Percentiles rank a stretch among this genome's conserved stretches.
Evolutionary conservation across 805 yeast species (phyloP).

Genomic region (Wickerhamiella australiensis): DNA sequence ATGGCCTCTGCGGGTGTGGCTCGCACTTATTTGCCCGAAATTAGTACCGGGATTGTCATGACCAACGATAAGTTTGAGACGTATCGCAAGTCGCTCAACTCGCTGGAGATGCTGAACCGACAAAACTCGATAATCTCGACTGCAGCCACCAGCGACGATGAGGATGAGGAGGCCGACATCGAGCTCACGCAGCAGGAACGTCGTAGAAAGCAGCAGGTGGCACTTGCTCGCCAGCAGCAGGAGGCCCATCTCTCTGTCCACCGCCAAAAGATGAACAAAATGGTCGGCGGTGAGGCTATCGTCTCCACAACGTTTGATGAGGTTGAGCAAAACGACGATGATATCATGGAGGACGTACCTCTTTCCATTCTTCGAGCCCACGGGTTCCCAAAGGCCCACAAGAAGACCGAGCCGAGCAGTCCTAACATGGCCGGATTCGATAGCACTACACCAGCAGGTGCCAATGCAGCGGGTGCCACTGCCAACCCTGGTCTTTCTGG

Average conservation of each 20-base stretch:
- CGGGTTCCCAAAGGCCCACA: conserved; percentile 25
- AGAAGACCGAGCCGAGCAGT: neutral
- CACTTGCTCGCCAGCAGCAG: conserved; percentile 27
- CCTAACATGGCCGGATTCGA: conserved; percentile 5
- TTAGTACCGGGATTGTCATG: conserved; percentile 20
- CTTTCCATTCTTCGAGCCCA: conserved; percentile 32
- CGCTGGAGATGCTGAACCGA: conserved; percentile 16
- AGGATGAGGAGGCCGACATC: conserved; percentile 34
- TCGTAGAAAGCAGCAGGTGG: conserved; percentile 18
- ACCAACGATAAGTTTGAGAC: conserved; percentile 21
- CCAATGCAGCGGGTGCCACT: neutral
- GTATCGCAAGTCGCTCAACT: conserved; percentile 20
- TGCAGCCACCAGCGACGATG: conserved; percentile 23
- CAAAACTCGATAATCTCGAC: conserved; percentile 13
- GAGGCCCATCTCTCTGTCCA: conserved; percentile 32
- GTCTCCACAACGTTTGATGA: conserved; percentile 11
- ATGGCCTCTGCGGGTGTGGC: conserved; percentile 18
- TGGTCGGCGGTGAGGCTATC: conserved; percentile 24
- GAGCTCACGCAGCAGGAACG: conserved; percentile 27
- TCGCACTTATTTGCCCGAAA: conserved; percentile 15
- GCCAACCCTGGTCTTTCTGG: conserved; percentile 1
- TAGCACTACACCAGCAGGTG: neutral
- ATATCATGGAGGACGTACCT: conserved; percentile 32
- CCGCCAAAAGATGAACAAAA: conserved; percentile 32
- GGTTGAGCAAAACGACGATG: conserved; percentile 26